Percentiles rank a stretch among this genome's conserved stretches.
These are phyloP conservation scores for Fusarium piperis DNA, from an alignment of 2,329 filamentous ascomycete genomes.

Conservation along the genomic window DNA sequence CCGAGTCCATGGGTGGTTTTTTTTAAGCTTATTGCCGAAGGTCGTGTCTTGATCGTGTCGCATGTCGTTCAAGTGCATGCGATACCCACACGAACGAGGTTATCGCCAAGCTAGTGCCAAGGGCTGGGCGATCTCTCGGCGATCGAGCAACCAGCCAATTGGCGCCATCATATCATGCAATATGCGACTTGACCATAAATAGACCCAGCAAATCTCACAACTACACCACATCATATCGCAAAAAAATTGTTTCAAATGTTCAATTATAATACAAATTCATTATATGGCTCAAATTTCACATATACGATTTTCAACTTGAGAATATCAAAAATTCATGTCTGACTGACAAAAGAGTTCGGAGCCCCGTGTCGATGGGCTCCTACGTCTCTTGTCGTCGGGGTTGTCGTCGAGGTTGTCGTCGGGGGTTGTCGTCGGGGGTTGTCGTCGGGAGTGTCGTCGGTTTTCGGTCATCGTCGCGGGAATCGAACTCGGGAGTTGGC, in stretches of 20 bases:
- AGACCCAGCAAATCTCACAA: not conserved
- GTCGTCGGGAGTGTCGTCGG: conserved; percentile 22
- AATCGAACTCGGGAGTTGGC: conserved; percentile 2
- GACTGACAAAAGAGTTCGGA: conserved; percentile 44
- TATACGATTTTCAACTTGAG: not conserved
- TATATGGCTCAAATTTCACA: not conserved
- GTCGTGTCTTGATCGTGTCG: not conserved
- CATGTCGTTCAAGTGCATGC: not conserved
- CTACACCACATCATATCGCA: not conserved
- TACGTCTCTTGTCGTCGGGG: conserved; percentile 40
- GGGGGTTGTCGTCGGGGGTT: conserved; percentile 17
- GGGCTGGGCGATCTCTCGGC: conserved; percentile 35
- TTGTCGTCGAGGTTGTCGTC: conserved; percentile 25
- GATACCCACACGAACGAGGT: conserved; percentile 20
- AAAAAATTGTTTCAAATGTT: not conserved
- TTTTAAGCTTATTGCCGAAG: conserved; percentile 37
- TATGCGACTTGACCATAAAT: conserved; percentile 4
- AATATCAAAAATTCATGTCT: not conserved
- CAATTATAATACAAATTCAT: not conserved
- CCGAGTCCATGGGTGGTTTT: not conserved
- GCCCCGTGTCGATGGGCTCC: conserved; percentile 27
- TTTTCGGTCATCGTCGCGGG: not conserved
- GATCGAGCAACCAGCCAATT: conserved; percentile 20
- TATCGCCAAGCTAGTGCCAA: conserved; percentile 34
- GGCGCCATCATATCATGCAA: not conserved